phyloP scores from a whole-genome alignment of 1,284 basidiomycete genomes.

The Fereydounia khargensis region DNA sequence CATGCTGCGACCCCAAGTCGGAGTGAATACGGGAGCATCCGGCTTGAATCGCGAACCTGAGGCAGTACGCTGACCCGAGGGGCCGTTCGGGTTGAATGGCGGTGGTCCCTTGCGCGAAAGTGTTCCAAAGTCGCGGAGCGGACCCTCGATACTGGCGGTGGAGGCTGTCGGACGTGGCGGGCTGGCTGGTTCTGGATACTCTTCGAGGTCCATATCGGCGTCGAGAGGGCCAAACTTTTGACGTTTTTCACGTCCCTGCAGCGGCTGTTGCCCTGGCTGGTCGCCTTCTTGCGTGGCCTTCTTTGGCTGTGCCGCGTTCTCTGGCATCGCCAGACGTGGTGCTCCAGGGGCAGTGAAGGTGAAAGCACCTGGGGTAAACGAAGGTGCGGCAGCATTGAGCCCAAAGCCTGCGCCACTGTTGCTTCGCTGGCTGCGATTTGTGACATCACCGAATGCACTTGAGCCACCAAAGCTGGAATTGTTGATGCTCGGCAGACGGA shows the following conservation, averaged over 20 bases:
- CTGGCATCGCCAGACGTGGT: conserved; percentile 15
- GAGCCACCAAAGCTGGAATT: conserved; percentile 45
- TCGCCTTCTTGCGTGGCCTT: background rate
- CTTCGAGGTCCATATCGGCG: conserved; percentile 19
- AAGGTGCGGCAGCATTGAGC: conserved; percentile 41
- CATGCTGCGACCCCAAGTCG: conserved; percentile 23
- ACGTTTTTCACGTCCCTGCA: conserved; percentile 43
- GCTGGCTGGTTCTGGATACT: conserved; percentile 4
- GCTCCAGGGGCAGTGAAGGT: conserved; percentile 38
- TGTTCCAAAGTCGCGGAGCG: conserved; percentile 26
- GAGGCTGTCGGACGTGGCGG: conserved; percentile 33
- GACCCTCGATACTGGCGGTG: conserved; percentile 42
- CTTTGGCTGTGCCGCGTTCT: background rate
- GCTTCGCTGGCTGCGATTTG: background rate
- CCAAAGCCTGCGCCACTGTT: conserved; percentile 6
- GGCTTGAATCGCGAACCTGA: conserved; percentile 26
- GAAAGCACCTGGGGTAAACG: conserved; percentile 41
- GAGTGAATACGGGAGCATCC: conserved; percentile 38
- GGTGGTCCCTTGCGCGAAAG: conserved; percentile 19
- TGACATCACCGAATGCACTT: conserved; percentile 13
- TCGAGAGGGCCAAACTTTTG: conserved; percentile 26
- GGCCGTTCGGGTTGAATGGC: conserved; percentile 24
- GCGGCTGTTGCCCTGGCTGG: conserved; percentile 4
- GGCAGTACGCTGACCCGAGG: conserved; percentile 9
- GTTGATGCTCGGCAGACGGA: conserved; percentile 43